Evolutionary conservation across 1,284 basidiomycete genomes (phyloP).

Genomic region (Dichomitus squalens): DNA sequence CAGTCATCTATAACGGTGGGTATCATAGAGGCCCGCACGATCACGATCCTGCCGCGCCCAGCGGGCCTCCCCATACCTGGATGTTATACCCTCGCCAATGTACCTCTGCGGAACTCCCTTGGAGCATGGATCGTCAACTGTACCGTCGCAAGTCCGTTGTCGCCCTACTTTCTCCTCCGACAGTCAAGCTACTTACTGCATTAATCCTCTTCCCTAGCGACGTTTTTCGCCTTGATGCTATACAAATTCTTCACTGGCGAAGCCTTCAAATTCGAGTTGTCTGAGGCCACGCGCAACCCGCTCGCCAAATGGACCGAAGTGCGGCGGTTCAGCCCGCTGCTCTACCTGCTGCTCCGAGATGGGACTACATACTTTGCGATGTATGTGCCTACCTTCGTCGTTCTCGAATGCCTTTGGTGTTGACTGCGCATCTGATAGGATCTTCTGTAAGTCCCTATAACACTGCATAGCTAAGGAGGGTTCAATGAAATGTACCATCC

Average conservation of each 20-base stretch:
- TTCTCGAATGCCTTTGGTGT: background rate
- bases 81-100: conserved; percentile 5
- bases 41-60: conserved; percentile 3
- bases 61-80: conserved; percentile 3
- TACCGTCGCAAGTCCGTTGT: background rate
- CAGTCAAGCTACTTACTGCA: background rate
- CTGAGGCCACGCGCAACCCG: background rate
- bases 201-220: background rate
- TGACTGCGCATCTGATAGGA: background rate
- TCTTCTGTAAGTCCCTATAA: background rate
- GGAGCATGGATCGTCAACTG: conserved; percentile 8
- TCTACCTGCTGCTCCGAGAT: conserved; percentile 6
- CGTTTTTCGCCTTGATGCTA: conserved; percentile 1
- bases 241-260: conserved; percentile 9
- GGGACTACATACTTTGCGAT: conserved; percentile 6
- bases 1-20: conserved; percentile 3
- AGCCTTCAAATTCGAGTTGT: conserved; percentile 3
- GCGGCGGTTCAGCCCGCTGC: conserved; percentile 5
- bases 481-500: background rate
- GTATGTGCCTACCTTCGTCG: background rate
- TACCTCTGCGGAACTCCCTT: conserved; percentile 1
- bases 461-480: too few relatives aligned
- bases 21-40: conserved; percentile 1
- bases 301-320: conserved; percentile 5
- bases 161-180: background rate